Evolutionary conservation across 129 eudicot genomes (phyloP).

Genomic region (Flaveria linearis): DNA sequence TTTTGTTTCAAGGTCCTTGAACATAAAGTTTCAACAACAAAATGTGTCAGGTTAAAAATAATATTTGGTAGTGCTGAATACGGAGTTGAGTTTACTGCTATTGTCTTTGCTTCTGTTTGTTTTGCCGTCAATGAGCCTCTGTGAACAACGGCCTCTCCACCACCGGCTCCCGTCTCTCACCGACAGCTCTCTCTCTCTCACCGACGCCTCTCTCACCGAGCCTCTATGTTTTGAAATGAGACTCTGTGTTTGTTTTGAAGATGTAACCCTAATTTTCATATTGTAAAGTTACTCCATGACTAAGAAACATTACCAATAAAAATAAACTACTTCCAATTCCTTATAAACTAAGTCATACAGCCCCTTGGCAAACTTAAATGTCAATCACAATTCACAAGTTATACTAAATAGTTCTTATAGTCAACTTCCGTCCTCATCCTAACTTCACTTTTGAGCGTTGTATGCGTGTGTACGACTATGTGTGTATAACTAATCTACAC

Average conservation of each 20-base stretch:
- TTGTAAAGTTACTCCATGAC: neutral
- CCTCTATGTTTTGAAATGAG: too few relatives aligned
- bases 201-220: too few relatives aligned
- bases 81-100: too few relatives aligned
- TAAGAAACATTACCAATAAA: neutral
- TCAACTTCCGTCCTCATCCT: conserved; percentile 1
- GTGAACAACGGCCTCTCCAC: too few relatives aligned
- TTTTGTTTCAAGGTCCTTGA: conserved; percentile 48
- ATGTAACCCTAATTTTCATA: too few relatives aligned
- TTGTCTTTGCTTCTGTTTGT: too few relatives aligned
- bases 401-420: too few relatives aligned
- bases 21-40: conserved; percentile 22
- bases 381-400: neutral
- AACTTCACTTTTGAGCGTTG: neutral
- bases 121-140: too few relatives aligned
- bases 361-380: neutral
- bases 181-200: too few relatives aligned
- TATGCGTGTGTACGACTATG: neutral
- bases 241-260: too few relatives aligned
- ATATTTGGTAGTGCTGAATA: neutral
- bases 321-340: neutral
- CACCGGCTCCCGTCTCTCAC: too few relatives aligned
- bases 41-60: conserved; percentile 18
- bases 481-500: neutral
- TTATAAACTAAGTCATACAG: neutral